Evolutionary conservation across 352 stramenopile genomes (phyloP), one percentile per base, ranked within the genome.

Genomic region (Detonula confervacea): DNA sequence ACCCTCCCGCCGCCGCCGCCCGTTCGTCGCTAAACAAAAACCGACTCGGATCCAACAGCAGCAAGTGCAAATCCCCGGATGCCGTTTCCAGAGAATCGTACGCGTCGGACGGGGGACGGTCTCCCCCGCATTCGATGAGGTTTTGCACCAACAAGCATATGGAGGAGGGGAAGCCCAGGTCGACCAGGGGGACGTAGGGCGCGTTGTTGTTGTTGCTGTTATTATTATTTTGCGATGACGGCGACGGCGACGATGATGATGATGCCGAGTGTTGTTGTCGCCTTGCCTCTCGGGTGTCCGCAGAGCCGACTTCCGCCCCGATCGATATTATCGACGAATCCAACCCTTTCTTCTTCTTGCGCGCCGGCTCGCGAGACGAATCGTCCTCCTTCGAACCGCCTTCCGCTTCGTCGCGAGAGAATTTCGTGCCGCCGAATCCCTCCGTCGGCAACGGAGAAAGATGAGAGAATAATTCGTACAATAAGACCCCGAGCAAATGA

Each of bases 81-180:
- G 5, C 51, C 18, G 27, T 11, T 33, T 63, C 27, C 12, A 76
- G 42, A n/a, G 55, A 76, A 42, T 11, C 8, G 22, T 76, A 76
- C n/a, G 56, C 56, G 22, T 62, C 30, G 44, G 39, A 1, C 25
- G 46, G 49, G 18, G 22, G 49, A 35, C 20, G 37, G 11, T 29
- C 33, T 9, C 6, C 20, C 14, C 37, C 27, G 37, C 66, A 64
- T 27, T 74, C 66, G 8, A 51, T 5, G 3, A 74, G 56, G 27
- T 70, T 59, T 37, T 72, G 24, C 4, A 72, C 47, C 8, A 75
- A 30, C 22, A 52, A 33, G 22, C 30, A 71, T 24, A 81, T 65
- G n/a, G 44, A 52, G 16, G 52, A 22, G 0, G 73, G 73, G 29
- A 69, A 62, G 20, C 73, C 64, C 44, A 75, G 42, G 39, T 73